Base-by-base conservation (phyloP, 2,329 filamentous ascomycete species). In the Metarhizium anisopliae region DNA sequence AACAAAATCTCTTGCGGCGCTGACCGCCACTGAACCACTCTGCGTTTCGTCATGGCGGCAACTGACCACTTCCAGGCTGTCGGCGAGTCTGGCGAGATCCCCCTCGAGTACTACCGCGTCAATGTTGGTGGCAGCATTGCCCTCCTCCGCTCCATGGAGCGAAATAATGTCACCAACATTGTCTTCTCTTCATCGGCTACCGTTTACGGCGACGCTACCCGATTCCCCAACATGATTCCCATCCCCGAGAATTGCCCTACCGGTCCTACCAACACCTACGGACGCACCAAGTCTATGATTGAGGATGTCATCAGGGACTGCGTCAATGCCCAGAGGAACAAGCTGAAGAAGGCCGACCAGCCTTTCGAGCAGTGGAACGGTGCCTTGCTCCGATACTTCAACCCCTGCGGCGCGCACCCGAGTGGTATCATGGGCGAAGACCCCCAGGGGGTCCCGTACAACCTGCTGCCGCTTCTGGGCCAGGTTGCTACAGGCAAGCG, bases 181-280 rank as follows among this genome's bases (percentile, higher is more conserved):
- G 94, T 99, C 74, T 99, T 99, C 78, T 97, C 93, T 59, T 96
- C 91, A 60, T 96, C 92, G 1, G 94, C 94, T 38, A 99, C 95
- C 63, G 94, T 99, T 63, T 99, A 99, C 73, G 94, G 94, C 69
- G 95, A 99, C 74, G 94, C 93, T 54, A 97, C 94, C 50, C 89
- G 91, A 69, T 90, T 96, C 76, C 85, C 88, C 63, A 87, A 95
- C 80, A 99, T 99, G 94, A 99, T 99, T 62, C 94, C 94, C 61
- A 99, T 99, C 68, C 94, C 94, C 53, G 94, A 99, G 77, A 80
- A 89, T 73, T 99, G 94, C 81, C 94, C 95, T 58, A 90, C 95
- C 60, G 93, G 91, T 53, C 90, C 94, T 14, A 99, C 94, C 63
- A 99, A 97, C 80, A 91, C 93, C 30, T 99, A 99, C 74, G 95